Evolutionary conservation across 1,284 basidiomycete species (phyloP).

Genomic region (Mycena sp.): DNA sequence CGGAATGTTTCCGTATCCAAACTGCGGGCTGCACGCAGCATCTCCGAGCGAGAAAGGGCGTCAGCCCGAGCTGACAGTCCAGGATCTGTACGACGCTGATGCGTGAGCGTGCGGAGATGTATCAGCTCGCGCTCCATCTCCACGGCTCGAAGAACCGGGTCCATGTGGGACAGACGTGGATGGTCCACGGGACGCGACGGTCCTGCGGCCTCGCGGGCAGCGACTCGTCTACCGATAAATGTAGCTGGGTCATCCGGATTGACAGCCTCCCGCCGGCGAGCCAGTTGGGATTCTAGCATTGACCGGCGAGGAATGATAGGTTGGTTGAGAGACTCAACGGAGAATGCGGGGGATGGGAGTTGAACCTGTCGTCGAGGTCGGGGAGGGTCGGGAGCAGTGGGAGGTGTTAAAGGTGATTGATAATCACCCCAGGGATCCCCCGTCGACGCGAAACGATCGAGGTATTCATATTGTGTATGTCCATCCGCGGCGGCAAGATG

Average conservation of each 20-base stretch:
- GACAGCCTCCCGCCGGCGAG: slow-evolving; percentile 32
- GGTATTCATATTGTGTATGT: slow-evolving; percentile 20
- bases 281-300: slow-evolving; percentile 35
- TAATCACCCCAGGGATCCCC: slow-evolving; percentile 23
- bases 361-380: slow-evolving; percentile 22
- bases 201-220: slow-evolving; percentile 53
- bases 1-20: slow-evolving; percentile 25
- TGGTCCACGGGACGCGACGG: slow-evolving; percentile 28
- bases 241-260: slow-evolving; percentile 53
- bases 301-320: slow-evolving; percentile 30
- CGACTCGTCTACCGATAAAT: slow-evolving; percentile 59
- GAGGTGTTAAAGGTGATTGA: slow-evolving; percentile 3
- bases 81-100: slow-evolving; percentile 29
- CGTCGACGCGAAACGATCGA: slow-evolving; percentile 24
- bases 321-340: slow-evolving; percentile 11
- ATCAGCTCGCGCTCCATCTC: slow-evolving; percentile 43
- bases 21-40: slow-evolving; percentile 25
- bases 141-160: slow-evolving; percentile 33
- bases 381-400: slow-evolving; percentile 13
- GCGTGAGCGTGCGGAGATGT: slow-evolving; percentile 12
- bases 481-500: slow-evolving; percentile 25
- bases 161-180: slow-evolving; percentile 27
- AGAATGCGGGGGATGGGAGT: slow-evolving; percentile 23
- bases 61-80: slow-evolving; percentile 18
- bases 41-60: slow-evolving; percentile 22